Evolutionary conservation across 73 alveolate species (phyloP).

Genomic region (Paramecium octaurelia): DNA sequence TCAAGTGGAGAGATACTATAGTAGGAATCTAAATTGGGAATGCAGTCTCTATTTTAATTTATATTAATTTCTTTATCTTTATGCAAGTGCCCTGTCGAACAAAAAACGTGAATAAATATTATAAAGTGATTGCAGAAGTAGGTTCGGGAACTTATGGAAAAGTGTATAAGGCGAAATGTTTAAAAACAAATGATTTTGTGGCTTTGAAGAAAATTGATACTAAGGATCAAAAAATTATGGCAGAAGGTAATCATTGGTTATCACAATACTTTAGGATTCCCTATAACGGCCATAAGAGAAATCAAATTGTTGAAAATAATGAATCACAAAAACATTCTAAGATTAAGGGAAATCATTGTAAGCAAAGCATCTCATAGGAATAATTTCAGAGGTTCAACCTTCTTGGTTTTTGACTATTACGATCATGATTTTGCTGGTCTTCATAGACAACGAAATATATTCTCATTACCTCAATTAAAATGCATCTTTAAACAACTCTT

Average conservation of each 20-base stretch:
- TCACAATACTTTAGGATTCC: slow-evolving; percentile 73
- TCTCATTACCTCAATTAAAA: slow-evolving; percentile 73
- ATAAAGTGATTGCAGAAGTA: slow-evolving; percentile 65
- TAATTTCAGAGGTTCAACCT: slow-evolving; percentile 85
- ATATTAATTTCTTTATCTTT: background rate
- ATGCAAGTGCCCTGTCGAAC: slow-evolving; percentile 57
- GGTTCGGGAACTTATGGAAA: slow-evolving; percentile 97
- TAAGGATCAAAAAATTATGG: slow-evolving; percentile 74
- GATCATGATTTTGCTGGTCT: slow-evolving; percentile 94
- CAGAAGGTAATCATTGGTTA: slow-evolving; percentile 64
- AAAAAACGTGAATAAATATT: slow-evolving; percentile 46
- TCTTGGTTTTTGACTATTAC: slow-evolving; percentile 92
- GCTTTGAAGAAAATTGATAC: slow-evolving; percentile 92
- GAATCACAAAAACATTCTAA: slow-evolving; percentile 89
- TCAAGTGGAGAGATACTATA: no score
- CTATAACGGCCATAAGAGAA: slow-evolving; percentile 97
- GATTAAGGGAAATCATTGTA: slow-evolving; percentile 85
- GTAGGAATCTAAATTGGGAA: background rate
- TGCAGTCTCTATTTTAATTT: background rate
- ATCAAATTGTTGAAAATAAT: slow-evolving; percentile 86
- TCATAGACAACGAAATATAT: slow-evolving; percentile 65
- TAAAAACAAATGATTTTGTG: slow-evolving; percentile 68
- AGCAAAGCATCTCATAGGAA: slow-evolving; percentile 77
- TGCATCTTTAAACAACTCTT: slow-evolving; percentile 78
- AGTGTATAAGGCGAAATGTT: slow-evolving; percentile 89